Conservation (phyloP, 176 grass and related monocot genomes). For the Alloteropsis semialata region DNA sequence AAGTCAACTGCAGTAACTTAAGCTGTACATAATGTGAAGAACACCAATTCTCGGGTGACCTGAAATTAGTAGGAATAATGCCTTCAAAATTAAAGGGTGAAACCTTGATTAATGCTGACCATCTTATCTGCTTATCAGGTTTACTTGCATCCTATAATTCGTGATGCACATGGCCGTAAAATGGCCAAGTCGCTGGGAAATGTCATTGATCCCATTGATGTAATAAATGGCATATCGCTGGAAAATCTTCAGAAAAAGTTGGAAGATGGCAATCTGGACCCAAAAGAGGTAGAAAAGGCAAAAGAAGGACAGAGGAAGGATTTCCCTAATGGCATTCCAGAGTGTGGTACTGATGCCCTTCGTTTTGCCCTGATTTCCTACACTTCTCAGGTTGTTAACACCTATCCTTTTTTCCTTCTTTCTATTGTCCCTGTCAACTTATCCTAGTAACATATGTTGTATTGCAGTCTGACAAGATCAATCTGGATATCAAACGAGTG, state of each 20-base stretch:
- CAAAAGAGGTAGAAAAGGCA: constrained; percentile 48
- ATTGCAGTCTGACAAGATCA: constrained; percentile 75
- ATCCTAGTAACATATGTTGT: neutral
- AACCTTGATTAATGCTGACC: neutral
- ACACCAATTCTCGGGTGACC: neutral
- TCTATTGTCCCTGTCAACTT: neutral
- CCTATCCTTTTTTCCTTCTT: neutral
- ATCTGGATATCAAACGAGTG: constrained; percentile 65
- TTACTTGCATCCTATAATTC: constrained; percentile 81
- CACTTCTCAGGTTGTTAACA: constrained; percentile 41
- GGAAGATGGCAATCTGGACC: constrained; percentile 68
- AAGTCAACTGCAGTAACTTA: neutral
- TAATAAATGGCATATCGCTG: constrained; percentile 69
- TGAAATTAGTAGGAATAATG: neutral
- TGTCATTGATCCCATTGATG: constrained; percentile 73
- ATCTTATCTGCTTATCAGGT: constrained; percentile 31
- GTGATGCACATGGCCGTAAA: constrained; percentile 70
- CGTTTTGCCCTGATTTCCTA: constrained; percentile 70
- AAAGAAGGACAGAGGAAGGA: constrained; percentile 64
- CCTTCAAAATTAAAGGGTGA: neutral
- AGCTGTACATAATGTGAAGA: neutral
- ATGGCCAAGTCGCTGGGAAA: constrained; percentile 71
- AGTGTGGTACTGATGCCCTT: constrained; percentile 74
- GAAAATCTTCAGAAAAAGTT: constrained; percentile 55
- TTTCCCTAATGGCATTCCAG: constrained; percentile 70